phyloP scores from a whole-genome alignment of 352 stramenopile genomes.

The Pythium volutum region DNA sequence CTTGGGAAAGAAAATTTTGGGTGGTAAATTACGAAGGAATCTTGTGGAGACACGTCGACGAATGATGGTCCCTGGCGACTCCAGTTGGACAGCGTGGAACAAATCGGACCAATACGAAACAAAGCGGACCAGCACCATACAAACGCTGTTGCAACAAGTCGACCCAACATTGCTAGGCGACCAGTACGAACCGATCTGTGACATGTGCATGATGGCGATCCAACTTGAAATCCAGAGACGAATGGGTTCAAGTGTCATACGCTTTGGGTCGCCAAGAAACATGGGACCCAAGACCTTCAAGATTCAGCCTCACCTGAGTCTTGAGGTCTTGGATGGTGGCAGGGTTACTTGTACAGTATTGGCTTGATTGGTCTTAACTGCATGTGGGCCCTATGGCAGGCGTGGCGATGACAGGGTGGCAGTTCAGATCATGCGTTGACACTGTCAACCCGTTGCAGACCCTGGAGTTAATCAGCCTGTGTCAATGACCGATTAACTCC shows the following conservation, averaged over 20 bases:
- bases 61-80: constrained; percentile 12
- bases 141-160: neutral
- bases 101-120: neutral
- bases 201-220: constrained; percentile 15
- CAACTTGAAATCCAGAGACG: too few species aligned
- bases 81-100: too few species aligned
- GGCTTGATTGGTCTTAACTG: too few species aligned
- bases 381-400: too few species aligned
- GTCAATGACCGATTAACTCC: too few species aligned
- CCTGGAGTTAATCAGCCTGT: too few species aligned
- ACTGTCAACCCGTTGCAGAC: too few species aligned
- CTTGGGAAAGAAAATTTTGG: neutral
- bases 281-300: neutral
- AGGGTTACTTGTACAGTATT: too few species aligned
- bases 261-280: neutral
- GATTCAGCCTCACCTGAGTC: neutral
- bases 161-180: constrained; percentile 9
- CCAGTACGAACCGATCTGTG: constrained; percentile 12
- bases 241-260: neutral
- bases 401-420: too few species aligned
- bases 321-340: neutral
- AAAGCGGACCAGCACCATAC: constrained; percentile 6
- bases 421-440: too few species aligned
- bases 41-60: neutral
- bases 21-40: constrained; percentile 18